Evolutionary conservation across 2,329 filamentous ascomycete species (phyloP).

Genomic region (Fusarium paranaense): DNA sequence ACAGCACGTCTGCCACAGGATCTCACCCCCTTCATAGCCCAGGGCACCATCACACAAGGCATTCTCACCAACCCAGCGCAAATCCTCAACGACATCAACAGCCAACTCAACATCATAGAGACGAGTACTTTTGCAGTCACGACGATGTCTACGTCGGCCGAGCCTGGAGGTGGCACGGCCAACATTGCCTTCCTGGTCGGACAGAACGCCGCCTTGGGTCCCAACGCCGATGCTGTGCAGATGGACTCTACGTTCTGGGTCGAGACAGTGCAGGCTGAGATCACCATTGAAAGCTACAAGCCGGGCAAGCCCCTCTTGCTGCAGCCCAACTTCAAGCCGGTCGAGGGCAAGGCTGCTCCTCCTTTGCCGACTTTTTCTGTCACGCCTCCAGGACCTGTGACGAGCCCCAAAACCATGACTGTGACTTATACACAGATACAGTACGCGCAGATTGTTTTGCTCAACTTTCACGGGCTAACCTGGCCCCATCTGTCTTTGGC

Average conservation of each 20-base stretch:
- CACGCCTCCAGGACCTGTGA: not conserved
- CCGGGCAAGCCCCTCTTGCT: not conserved
- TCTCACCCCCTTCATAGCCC: not conserved
- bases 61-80: slow-evolving; percentile 6
- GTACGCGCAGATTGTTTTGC: slow-evolving; percentile 5
- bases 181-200: slow-evolving; percentile 15
- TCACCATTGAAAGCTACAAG: not conserved
- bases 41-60: slow-evolving; percentile 4
- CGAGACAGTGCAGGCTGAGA: not conserved
- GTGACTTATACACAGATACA: slow-evolving; percentile 18
- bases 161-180: not conserved
- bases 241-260: slow-evolving; percentile 16
- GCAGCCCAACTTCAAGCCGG: not conserved
- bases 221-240: slow-evolving; percentile 2
- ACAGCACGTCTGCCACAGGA: slow-evolving; percentile 11
- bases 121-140: slow-evolving; percentile 4
- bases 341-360: not conserved
- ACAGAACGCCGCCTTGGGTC: not conserved
- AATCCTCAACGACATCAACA: slow-evolving; percentile 16
- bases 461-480: not conserved
- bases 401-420: not conserved
- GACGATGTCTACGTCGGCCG: not conserved
- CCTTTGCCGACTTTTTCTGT: slow-evolving; percentile 8
- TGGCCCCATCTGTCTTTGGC: slow-evolving; percentile 14
- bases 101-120: slow-evolving; percentile 4